Base-by-base conservation (phyloP, 192 early-diverging fungal species). In the Radiomyces spectabilis region DNA sequence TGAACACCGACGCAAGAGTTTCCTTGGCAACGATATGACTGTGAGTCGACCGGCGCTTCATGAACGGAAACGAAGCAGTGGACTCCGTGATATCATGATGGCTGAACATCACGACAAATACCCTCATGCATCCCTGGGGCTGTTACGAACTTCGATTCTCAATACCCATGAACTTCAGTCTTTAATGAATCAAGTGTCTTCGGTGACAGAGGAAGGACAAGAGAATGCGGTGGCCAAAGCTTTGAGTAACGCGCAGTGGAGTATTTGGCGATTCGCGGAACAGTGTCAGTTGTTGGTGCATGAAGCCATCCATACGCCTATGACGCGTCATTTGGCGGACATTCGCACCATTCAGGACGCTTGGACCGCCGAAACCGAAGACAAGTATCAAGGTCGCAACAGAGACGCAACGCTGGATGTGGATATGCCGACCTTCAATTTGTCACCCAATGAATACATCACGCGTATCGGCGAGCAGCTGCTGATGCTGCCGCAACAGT, bases 401-500 rank as follows among this genome's bases (percentile, higher is more conserved):
- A n/a, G n/a, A n/a, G n/a, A n/a, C n/a, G n/a, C n/a, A n/a, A n/a
- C n/a, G n/a, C n/a, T n/a, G n/a, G n/a, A 41, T 49, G 31, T 35
- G 3, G 52, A 53, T 8, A 43, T 54, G 10, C 52, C 50, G 1
- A 31, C 38, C 43, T 88, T 91, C 69, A 76, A 81, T 61, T 55
- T 84, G 6, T 78, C 76, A 19, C 88, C 87, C 13, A 71, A 53
- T 29, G 72, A 76, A 12, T 87, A 86, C 54, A 84, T 89, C 29
- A 85, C 84, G 2, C 69, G 74, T 43, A 53, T 88, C 30, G 78
- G 87, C 10, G 85, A 88, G 46, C 74, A 83, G 47, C 48, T 91
- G 8, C 60, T 87, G 4, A 79, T 73, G 29, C 67, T 88, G 6
- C 82, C 88, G 10, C 80, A 85, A 41, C 76, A 84, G 12, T 76